Evolutionary conservation across 768 basidiomycete genomes (phyloP).

Genomic region (Psilocybe cubensis): DNA sequence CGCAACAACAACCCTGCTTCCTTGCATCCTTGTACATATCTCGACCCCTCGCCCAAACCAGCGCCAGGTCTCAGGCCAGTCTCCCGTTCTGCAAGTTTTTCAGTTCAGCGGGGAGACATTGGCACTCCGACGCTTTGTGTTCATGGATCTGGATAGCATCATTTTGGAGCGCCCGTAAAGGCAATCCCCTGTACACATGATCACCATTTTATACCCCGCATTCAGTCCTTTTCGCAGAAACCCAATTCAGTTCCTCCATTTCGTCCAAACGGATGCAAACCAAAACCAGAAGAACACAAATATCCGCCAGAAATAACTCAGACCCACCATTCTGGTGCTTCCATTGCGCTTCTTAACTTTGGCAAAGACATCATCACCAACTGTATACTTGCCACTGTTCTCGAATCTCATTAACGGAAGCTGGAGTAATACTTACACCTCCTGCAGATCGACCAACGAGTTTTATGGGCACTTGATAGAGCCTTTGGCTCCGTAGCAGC

Average conservation of each 20-base stretch:
- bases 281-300: not conserved
- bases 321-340: not conserved
- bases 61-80: not conserved
- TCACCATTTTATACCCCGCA: slow-evolving; percentile 15
- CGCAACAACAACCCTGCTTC: not conserved
- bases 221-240: slow-evolving; percentile 17
- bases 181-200: slow-evolving; percentile 23
- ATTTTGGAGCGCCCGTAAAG: slow-evolving; percentile 6
- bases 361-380: not conserved
- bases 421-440: not conserved
- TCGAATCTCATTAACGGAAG: not conserved
- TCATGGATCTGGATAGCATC: slow-evolving; percentile 16
- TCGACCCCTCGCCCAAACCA: not conserved
- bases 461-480: not conserved
- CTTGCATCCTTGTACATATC: not conserved
- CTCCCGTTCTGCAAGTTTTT: not conserved
- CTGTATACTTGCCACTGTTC: not conserved
- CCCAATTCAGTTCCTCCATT: slow-evolving; percentile 14
- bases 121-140: slow-evolving; percentile 1
- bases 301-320: not conserved
- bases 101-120: not conserved
- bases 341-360: not conserved
- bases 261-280: not conserved
- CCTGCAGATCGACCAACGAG: not conserved
- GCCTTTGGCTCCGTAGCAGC: not conserved